These are phyloP conservation scores for Arctium lappa DNA, from an alignment of 129 eudicot genomes.

Conservation along the genomic window DNA sequence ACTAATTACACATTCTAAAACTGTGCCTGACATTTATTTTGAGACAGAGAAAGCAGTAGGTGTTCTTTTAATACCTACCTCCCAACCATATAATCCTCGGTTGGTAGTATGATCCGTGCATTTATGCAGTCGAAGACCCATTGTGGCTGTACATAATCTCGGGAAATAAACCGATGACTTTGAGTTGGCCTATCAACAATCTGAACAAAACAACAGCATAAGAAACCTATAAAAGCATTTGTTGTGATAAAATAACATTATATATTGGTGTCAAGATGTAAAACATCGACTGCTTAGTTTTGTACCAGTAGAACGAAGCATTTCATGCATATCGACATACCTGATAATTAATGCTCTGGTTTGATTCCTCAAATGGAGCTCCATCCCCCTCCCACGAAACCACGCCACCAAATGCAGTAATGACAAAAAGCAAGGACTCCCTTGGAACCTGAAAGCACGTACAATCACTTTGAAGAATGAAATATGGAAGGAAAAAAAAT, in stretches of 20 bases:
- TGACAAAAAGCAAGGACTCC: conserved; percentile 76
- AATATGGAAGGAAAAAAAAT: no score
- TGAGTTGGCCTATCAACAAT: conserved; percentile 88
- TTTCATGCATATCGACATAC: conserved; percentile 7
- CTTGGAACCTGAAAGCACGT: conserved; percentile 58
- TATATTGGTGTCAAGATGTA: no score
- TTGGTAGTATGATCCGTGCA: conserved; percentile 67
- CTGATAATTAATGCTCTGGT: conserved; percentile 69
- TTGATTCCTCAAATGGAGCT: conserved; percentile 72
- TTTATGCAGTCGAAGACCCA: conserved; percentile 86
- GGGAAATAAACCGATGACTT: conserved; percentile 60
- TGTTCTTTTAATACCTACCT: conserved; percentile 36
- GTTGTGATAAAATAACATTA: background rate
- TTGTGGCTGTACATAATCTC: conserved; percentile 90
- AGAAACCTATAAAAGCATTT: background rate
- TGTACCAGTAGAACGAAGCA: background rate
- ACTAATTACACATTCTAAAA: background rate
- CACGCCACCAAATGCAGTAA: conserved; percentile 83
- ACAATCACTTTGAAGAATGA: background rate
- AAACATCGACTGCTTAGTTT: no score
- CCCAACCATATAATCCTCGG: conserved; percentile 78
- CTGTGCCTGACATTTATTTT: no score
- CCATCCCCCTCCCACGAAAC: conserved; percentile 95
- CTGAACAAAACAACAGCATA: conserved; percentile 23
- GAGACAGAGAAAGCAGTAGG: background rate